Percentiles rank a stretch among this genome's conserved stretches.
phyloP scores from a whole-genome alignment of 306 rosid species.

The Trifolium pratense region DNA sequence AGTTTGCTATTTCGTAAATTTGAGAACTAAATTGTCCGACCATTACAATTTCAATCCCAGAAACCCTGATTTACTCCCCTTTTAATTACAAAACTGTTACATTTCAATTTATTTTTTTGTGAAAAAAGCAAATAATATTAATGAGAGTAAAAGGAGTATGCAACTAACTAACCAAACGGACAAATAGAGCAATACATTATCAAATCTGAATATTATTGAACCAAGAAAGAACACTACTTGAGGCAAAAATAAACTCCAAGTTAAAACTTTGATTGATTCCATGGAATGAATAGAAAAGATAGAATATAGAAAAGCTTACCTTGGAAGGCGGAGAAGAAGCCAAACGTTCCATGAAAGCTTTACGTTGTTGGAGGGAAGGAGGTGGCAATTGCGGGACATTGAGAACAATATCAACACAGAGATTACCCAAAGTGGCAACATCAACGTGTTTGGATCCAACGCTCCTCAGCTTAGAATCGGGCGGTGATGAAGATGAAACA shows the following conservation, averaged over 20 bases:
- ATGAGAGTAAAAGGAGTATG: neutral
- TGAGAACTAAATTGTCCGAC: neutral
- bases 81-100: neutral
- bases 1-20: neutral
- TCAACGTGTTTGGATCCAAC: slow-evolving; percentile 58
- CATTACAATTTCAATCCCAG: neutral
- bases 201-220: too few relatives aligned
- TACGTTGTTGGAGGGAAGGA: slow-evolving; percentile 54
- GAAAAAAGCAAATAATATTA: neutral
- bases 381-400: slow-evolving; percentile 85
- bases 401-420: slow-evolving; percentile 90
- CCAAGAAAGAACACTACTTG: too few relatives aligned
- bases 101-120: neutral
- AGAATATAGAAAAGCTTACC: slow-evolving; percentile 37
- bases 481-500: slow-evolving; percentile 25
- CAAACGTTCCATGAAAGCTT: slow-evolving; percentile 75
- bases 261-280: too few relatives aligned
- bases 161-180: neutral
- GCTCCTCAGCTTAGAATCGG: slow-evolving; percentile 44
- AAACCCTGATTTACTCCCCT: neutral
- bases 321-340: slow-evolving; percentile 81
- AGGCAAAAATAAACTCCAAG: too few relatives aligned
- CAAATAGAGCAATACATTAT: neutral
- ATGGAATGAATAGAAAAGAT: too few relatives aligned
- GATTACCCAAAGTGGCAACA: slow-evolving; percentile 85